Evolutionary conservation across 495 filamentous ascomycete species (phyloP).

Genomic region (Barbatosphaeria neglecta): DNA sequence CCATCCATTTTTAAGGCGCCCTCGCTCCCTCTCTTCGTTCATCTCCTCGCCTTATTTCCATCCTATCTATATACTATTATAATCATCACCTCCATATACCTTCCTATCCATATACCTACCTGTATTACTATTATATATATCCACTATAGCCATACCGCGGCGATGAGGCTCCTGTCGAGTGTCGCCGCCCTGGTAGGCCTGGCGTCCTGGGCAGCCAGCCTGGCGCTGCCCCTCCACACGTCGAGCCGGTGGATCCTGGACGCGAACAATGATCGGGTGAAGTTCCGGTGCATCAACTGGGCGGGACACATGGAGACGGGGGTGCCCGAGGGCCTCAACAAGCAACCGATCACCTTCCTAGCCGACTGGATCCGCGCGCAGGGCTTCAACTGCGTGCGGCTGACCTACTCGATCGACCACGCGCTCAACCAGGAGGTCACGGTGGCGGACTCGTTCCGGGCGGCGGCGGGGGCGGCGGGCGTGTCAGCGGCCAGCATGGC

Average conservation of each 20-base stretch:
- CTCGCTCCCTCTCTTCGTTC: too few relatives aligned
- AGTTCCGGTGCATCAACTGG: constrained; percentile 42
- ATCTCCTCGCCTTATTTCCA: too few relatives aligned
- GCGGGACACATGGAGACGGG: constrained; percentile 37
- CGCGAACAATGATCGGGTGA: constrained; percentile 30
- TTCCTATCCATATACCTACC: neutral
- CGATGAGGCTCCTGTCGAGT: constrained; percentile 13
- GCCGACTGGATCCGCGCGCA: constrained; percentile 27
- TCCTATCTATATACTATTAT: too few relatives aligned
- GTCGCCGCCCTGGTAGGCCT: constrained; percentile 11
- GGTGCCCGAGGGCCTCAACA: constrained; percentile 38
- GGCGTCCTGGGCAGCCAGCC: constrained; percentile 5
- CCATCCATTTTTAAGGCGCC: too few relatives aligned
- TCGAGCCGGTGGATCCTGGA: constrained; percentile 41
- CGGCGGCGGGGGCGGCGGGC: constrained; percentile 21
- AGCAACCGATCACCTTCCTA: constrained; percentile 29
- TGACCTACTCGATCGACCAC: constrained; percentile 41
- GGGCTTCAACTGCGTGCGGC: constrained; percentile 43
- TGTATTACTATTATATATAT: neutral
- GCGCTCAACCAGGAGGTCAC: constrained; percentile 25
- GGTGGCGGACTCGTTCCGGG: constrained; percentile 28
- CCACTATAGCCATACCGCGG: neutral
- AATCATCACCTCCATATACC: too few relatives aligned
- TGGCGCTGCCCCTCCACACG: constrained; percentile 27
- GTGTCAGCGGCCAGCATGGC: constrained; percentile 18